Percentiles rank a stretch among this genome's conserved stretches.
Evolutionary conservation across 1,139 yeast genomes (phyloP).

Genomic region (Scheffersomyces quercinus): DNA sequence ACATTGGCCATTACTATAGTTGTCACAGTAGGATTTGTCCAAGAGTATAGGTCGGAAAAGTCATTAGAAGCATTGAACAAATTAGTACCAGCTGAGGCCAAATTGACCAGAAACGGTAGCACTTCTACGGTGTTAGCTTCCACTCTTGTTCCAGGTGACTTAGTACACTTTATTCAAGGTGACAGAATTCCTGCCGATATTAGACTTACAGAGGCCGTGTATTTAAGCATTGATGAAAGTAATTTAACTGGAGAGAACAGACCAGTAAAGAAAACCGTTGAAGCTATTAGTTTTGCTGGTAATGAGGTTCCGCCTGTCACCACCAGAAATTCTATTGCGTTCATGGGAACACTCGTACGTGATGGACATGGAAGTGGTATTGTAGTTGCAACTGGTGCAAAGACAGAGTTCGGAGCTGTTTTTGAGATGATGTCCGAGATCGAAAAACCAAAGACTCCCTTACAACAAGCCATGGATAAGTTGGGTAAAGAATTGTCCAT

Average conservation of each 20-base stretch:
- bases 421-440: slow-evolving; percentile 93
- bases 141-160: slow-evolving; percentile 88
- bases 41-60: slow-evolving; percentile 92
- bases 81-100: slow-evolving; percentile 92
- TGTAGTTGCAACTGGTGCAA: slow-evolving; percentile 85
- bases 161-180: slow-evolving; percentile 85
- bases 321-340: slow-evolving; percentile 76
- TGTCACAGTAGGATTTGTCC: slow-evolving; percentile 93
- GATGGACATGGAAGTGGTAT: slow-evolving; percentile 93
- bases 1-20: slow-evolving; percentile 87
- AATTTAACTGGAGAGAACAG: slow-evolving; percentile 92
- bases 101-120: slow-evolving; percentile 76
- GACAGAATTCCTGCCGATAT: slow-evolving; percentile 95
- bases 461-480: slow-evolving; percentile 92
- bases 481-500: slow-evolving; percentile 86
- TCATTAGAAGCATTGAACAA: slow-evolving; percentile 87
- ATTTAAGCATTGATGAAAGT: slow-evolving; percentile 84
- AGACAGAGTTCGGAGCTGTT: slow-evolving; percentile 85
- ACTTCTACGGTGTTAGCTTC: slow-evolving; percentile 81
- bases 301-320: slow-evolving; percentile 49
- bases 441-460: slow-evolving; percentile 94
- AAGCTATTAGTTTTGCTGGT: slow-evolving; percentile 25
- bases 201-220: slow-evolving; percentile 73
- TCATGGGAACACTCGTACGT: slow-evolving; percentile 94
- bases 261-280: slow-evolving; percentile 67